Percentiles rank a stretch among this genome's conserved stretches.
phyloP scores from a whole-genome alignment of 2,329 filamentous ascomycete genomes.

The Trichoderma asperellum region DNA sequence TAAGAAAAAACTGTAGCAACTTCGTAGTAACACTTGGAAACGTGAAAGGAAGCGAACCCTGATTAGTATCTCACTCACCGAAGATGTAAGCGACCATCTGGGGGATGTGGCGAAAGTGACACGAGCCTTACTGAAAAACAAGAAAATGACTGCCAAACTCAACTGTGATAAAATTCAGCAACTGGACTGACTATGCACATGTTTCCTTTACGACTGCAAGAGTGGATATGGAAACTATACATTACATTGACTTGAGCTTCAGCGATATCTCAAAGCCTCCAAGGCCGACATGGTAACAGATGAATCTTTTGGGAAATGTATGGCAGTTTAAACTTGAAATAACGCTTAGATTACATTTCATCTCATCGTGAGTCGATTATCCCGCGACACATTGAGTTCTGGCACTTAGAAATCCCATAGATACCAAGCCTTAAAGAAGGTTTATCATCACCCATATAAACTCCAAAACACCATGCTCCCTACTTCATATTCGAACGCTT shows the following conservation, averaged over 20 bases:
- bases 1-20: not conserved
- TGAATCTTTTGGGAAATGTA: not conserved
- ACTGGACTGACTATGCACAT: not conserved
- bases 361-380: not conserved
- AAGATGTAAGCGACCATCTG: not conserved
- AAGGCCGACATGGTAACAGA: not conserved
- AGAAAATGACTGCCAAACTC: not conserved
- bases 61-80: not conserved
- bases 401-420: not conserved
- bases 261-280: not conserved
- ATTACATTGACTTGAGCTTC: slow-evolving; percentile 30
- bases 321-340: not conserved
- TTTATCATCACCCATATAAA: slow-evolving; percentile 1
- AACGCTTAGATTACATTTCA: not conserved
- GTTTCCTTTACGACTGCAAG: not conserved
- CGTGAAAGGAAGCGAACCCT: not conserved
- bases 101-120: not conserved
- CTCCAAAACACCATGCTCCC: slow-evolving; percentile 24
- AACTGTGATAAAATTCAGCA: not conserved
- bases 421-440: not conserved
- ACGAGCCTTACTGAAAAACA: not conserved
- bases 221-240: not conserved
- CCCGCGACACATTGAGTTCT: not conserved
- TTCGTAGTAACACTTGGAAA: not conserved
- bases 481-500: not conserved